A percentile compares a stretch with the other conserved stretches of the same genome.
Evolutionary conservation across 768 basidiomycete species (phyloP).

Genomic region (Kockovaella imperatae): DNA sequence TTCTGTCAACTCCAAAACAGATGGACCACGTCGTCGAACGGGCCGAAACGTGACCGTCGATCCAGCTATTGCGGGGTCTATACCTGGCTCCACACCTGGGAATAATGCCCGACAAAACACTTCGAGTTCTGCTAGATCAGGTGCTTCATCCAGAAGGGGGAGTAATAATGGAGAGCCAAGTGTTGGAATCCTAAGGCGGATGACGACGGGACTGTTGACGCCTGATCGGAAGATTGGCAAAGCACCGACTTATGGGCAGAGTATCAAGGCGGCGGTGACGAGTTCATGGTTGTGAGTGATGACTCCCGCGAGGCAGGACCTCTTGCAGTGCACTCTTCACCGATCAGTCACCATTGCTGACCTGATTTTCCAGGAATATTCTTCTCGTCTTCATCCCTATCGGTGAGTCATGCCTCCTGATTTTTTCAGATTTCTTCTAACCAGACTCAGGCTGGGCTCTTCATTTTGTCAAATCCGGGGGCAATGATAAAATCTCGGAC

Average conservation of each 20-base stretch:
- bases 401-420: slow-evolving; percentile 23
- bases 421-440: too few species aligned
- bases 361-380: slow-evolving; percentile 47
- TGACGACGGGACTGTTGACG: slow-evolving; percentile 41
- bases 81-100: too few species aligned
- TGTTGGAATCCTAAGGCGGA: slow-evolving; percentile 28
- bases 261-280: slow-evolving; percentile 30
- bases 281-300: slow-evolving; percentile 36
- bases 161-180: slow-evolving; percentile 15
- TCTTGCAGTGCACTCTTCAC: background rate
- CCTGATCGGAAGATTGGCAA: slow-evolving; percentile 35
- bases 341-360: slow-evolving; percentile 32
- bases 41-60: too few species aligned
- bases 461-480: slow-evolving; percentile 46
- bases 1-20: too few species aligned
- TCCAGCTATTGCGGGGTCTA: too few species aligned
- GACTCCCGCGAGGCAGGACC: background rate
- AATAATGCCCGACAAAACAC: background rate
- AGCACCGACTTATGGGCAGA: slow-evolving; percentile 25
- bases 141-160: background rate
- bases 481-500: slow-evolving; percentile 40
- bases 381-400: slow-evolving; percentile 52
- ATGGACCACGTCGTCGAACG: too few species aligned
- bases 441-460: slow-evolving; percentile 46
- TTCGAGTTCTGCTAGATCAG: background rate